phyloP scores from a whole-genome alignment of 1,284 basidiomycete species.

The Peniophora sp. region DNA sequence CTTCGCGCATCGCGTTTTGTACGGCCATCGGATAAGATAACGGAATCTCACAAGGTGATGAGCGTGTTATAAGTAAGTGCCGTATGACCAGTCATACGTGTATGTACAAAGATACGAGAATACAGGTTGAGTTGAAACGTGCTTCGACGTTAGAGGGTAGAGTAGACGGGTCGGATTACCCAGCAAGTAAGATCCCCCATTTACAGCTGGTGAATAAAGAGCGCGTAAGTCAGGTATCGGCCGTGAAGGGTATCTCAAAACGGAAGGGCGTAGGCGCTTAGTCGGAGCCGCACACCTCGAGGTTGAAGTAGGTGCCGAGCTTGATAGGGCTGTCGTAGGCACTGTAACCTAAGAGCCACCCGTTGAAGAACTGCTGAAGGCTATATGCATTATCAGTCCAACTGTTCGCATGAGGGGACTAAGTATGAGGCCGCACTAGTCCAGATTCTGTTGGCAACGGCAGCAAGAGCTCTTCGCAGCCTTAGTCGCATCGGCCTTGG shows the following conservation, averaged over 20 bases:
- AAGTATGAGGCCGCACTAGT: conserved; percentile 48
- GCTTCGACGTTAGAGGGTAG: background rate
- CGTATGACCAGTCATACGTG: too few relatives aligned
- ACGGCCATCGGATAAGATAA: too few relatives aligned
- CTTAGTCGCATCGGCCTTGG: conserved; percentile 52
- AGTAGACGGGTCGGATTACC: background rate
- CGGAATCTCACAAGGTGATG: too few relatives aligned
- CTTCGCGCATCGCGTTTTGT: too few relatives aligned
- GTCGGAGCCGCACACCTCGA: conserved; percentile 35
- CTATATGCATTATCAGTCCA: conserved; percentile 28
- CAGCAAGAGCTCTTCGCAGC: conserved; percentile 50
- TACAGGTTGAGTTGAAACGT: too few relatives aligned
- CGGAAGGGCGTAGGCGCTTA: background rate
- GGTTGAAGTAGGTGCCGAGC: conserved; percentile 67
- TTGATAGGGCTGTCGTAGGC: conserved; percentile 36
- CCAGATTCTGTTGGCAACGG: conserved; percentile 69
- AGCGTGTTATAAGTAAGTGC: too few relatives aligned
- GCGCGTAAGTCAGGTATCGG: background rate
- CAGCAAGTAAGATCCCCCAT: background rate
- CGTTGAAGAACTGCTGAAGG: conserved; percentile 71
- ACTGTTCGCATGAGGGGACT: background rate
- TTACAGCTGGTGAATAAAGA: too few relatives aligned
- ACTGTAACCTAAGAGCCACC: conserved; percentile 64
- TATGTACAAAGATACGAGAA: too few relatives aligned
- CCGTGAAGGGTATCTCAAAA: background rate